Evolutionary conservation across 2,329 filamentous ascomycete genomes (phyloP).

Genomic region (Claviceps purpurea): DNA sequence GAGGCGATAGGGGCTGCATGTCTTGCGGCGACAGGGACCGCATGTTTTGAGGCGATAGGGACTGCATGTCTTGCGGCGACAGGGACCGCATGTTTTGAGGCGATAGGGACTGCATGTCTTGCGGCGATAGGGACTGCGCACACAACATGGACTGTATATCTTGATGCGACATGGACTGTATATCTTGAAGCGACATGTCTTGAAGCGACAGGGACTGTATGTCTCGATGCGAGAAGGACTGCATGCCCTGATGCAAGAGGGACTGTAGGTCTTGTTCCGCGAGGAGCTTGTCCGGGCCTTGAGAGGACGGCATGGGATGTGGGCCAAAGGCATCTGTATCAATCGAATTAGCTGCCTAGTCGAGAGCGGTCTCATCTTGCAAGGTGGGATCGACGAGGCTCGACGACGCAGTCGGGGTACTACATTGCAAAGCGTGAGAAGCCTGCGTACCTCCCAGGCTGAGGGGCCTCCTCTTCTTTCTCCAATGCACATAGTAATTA

Average conservation of each 20-base stretch:
- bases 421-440: constrained; percentile 2
- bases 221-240: not conserved
- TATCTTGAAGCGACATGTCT: no score
- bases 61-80: no score
- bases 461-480: not conserved
- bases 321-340: constrained; percentile 4
- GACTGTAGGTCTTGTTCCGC: no score
- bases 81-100: no score
- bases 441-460: not conserved
- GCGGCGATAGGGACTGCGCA: no score
- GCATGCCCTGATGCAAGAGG: not conserved
- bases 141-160: no score
- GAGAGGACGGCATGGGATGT: constrained; percentile 2
- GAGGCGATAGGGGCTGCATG: no score
- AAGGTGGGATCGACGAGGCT: constrained; percentile 3
- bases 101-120: no score
- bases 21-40: no score
- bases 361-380: not conserved
- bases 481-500: constrained; percentile 4
- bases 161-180: no score
- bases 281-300: not conserved
- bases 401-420: constrained; percentile 4
- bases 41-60: no score
- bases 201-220: no score
- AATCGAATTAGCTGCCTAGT: constrained; percentile 1